A percentile compares a stretch with the other conserved stretches of the same genome.
These are phyloP conservation scores for Russula abietina DNA, from an alignment of 768 basidiomycete genomes.

Conservation along the genomic window DNA sequence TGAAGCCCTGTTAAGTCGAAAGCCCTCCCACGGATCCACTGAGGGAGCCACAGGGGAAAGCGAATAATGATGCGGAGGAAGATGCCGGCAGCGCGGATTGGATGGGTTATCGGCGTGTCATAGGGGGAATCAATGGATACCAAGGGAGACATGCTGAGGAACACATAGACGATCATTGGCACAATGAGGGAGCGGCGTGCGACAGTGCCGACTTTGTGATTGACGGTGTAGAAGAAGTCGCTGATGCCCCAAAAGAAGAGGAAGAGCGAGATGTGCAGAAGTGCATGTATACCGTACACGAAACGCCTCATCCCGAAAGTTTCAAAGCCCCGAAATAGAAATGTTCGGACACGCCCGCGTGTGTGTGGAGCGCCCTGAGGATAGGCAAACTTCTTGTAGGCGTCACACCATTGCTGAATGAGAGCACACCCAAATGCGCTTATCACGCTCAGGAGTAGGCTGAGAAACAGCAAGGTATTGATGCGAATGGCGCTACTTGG, in stretches of 20 bases:
- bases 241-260: conserved; percentile 15
- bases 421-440: conserved; percentile 17
- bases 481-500: conserved; percentile 15
- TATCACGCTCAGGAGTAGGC: conserved; percentile 11
- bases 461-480: conserved; percentile 19
- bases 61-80: not conserved
- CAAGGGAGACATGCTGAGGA: conserved; percentile 12
- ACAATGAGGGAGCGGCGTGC: not conserved
- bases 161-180: not conserved
- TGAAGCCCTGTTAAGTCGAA: not conserved
- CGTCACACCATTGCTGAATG: conserved; percentile 22
- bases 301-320: conserved; percentile 9
- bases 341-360: conserved; percentile 17
- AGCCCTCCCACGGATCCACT: not conserved
- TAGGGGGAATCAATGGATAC: conserved; percentile 11
- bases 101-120: conserved; percentile 12
- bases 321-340: conserved; percentile 2
- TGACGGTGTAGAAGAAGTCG: conserved; percentile 1
- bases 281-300: conserved; percentile 4
- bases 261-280: conserved; percentile 15
- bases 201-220: not conserved
- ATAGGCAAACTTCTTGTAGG: conserved; percentile 1
- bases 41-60: not conserved
- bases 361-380: conserved; percentile 7
- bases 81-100: not conserved